Evolutionary conservation across 192 early-diverging fungal species (phyloP).

Genomic region (Backusella westeae): DNA sequence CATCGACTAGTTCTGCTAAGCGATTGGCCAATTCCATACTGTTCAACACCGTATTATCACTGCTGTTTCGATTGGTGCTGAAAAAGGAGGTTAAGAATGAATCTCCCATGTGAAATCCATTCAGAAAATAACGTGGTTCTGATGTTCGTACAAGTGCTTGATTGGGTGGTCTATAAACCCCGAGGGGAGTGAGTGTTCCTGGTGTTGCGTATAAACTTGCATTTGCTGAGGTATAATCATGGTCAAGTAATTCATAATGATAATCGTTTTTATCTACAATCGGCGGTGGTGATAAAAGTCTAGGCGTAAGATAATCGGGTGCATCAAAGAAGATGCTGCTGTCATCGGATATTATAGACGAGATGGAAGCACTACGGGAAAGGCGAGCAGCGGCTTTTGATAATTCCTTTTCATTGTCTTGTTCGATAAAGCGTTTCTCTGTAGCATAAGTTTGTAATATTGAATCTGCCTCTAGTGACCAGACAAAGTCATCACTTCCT

Average conservation of each 20-base stretch:
- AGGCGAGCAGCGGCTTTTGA: neutral
- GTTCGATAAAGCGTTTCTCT: neutral
- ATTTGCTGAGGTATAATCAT: neutral
- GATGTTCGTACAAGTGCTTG: neutral
- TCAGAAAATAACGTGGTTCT: slow-evolving; percentile 15
- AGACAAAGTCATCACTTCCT: slow-evolving; percentile 24
- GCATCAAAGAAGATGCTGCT: slow-evolving; percentile 16
- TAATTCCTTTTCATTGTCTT: neutral
- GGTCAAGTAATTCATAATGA: neutral
- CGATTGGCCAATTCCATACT: slow-evolving; percentile 1
- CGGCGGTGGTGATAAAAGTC: neutral
- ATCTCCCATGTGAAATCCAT: slow-evolving; percentile 24
- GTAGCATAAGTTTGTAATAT: slow-evolving; percentile 26
- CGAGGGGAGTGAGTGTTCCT: slow-evolving; percentile 1
- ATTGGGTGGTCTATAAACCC: neutral
- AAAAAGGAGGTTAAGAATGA: slow-evolving; percentile 30
- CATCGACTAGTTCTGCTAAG: neutral
- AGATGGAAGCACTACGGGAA: slow-evolving; percentile 3
- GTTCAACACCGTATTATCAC: neutral
- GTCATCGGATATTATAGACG: slow-evolving; percentile 10
- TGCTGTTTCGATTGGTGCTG: neutral
- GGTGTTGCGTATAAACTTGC: slow-evolving; percentile 5
- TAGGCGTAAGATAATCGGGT: neutral
- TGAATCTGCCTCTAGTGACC: slow-evolving; percentile 13
- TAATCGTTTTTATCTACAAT: neutral